Base-by-base conservation (phyloP, 345 rosid genomes). In the Nasturtium officinale region DNA sequence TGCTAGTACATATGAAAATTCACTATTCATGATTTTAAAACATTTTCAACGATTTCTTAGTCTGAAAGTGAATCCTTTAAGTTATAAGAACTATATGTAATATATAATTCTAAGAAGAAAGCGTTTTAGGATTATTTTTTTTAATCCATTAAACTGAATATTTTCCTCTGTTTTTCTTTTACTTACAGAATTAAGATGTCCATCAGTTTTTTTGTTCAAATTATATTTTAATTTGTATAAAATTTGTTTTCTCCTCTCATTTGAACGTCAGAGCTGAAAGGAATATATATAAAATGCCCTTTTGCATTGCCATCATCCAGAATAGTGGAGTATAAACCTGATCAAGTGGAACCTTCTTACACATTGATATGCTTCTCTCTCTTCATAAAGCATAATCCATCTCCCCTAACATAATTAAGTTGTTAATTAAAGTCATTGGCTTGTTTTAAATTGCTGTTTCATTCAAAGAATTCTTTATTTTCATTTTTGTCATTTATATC, bases 261-360 rank as follows among this genome's bases (percentile, higher is more conserved):
- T 38, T 15, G 21, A 61, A 51, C 23, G 53, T 18, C 13, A 61
- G 32, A 54, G 46, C 47, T 3, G 73, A 67, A 61, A 61, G 23
- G 50, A 75, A 67, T 67, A 59, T 38, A 59, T 18, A 50, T 13
- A 67, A 58, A 52, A 32, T 18, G 59, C n/a, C 38, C 58, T 63
- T 69, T 76, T 76, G 70, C 70, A 69, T 61, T 32, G 43, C 43
- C 48, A 69, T 68, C 58, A 51, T 76, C 65, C 40, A 67, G 1
- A 48, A 42, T 8, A 20, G 11, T 60, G 56, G 70, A 68, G 63
- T 76, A 76, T 43, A 61, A 76, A 18, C 58, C 48, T 25, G 8
- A 75, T 51, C 50, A 75, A 61, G 64, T 69, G 74, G 75, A 76
- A 76, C 65, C 65, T 68, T 60, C 69, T 42, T 57, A 45, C 79